Evolutionary conservation across 2,329 filamentous ascomycete species (phyloP).

Genomic region (Ophiocordyceps sinensis): DNA sequence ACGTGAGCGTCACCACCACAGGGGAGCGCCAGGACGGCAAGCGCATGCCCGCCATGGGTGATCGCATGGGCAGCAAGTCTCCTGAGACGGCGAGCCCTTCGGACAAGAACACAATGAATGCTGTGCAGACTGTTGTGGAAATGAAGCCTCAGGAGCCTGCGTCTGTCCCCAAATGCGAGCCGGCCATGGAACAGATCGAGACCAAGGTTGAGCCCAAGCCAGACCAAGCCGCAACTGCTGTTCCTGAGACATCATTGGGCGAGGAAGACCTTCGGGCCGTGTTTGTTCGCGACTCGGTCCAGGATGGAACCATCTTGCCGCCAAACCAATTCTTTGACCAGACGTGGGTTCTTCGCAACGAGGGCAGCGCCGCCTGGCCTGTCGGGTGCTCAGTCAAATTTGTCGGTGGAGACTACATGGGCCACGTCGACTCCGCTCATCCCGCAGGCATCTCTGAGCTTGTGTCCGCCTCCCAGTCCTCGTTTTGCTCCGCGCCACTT

Average conservation of each 20-base stretch:
- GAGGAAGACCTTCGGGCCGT: slow-evolving; percentile 30
- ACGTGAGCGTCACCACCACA: slow-evolving; percentile 73
- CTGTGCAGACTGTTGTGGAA: slow-evolving; percentile 59
- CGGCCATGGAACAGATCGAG: slow-evolving; percentile 11
- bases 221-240: slow-evolving; percentile 7
- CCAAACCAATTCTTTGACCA: slow-evolving; percentile 70
- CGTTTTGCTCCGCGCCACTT: slow-evolving; percentile 54
- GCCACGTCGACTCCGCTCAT: slow-evolving; percentile 67
- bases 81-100: slow-evolving; percentile 27
- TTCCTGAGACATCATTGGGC: slow-evolving; percentile 5
- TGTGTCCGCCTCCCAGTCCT: slow-evolving; percentile 68
- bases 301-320: slow-evolving; percentile 60
- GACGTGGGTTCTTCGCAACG: slow-evolving; percentile 83
- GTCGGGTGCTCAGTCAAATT: slow-evolving; percentile 81
- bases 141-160: slow-evolving; percentile 46
- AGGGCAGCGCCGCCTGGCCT: slow-evolving; percentile 68
- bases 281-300: slow-evolving; percentile 65
- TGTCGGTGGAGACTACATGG: slow-evolving; percentile 93
- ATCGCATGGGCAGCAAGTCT: slow-evolving; percentile 34
- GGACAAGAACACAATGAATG: slow-evolving; percentile 31
- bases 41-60: slow-evolving; percentile 56
- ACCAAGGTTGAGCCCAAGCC: slow-evolving; percentile 10
- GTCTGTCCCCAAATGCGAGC: slow-evolving; percentile 3
- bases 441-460: slow-evolving; percentile 68
- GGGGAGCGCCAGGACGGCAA: slow-evolving; percentile 60